Evolutionary conservation across 164 flowering plant species (phyloP).

Genomic region (Aristolochia californica): DNA sequence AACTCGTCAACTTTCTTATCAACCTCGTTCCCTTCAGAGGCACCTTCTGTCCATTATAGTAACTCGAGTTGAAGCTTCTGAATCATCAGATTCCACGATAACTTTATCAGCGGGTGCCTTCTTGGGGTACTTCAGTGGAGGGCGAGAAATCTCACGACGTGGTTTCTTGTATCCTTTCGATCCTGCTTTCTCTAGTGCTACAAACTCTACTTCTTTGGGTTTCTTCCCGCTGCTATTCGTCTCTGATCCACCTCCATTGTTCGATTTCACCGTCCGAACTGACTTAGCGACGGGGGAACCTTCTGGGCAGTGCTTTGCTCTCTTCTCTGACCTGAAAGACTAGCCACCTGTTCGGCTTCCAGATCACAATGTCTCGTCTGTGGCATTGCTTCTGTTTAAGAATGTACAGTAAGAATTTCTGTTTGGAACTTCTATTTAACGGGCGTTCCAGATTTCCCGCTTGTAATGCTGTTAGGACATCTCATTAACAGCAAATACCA

Average conservation of each 20-base stretch:
- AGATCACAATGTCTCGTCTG: no score
- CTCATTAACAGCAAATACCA: no score
- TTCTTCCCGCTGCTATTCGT: constrained; percentile 6
- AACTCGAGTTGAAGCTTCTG: constrained; percentile 15
- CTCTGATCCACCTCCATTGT: constrained; percentile 8
- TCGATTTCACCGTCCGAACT: constrained; percentile 41
- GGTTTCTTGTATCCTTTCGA: no score
- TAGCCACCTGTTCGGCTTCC: no score
- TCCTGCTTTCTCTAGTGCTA: neutral
- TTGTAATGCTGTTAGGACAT: no score
- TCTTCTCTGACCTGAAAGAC: constrained; percentile 12
- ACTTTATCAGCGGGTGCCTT: constrained; percentile 19
- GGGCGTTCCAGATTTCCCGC: no score
- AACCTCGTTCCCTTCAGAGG: constrained; percentile 36
- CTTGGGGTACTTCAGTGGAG: constrained; percentile 3
- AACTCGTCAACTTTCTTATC: constrained; percentile 92
- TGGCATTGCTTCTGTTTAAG: no score
- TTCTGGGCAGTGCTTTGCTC: constrained; percentile 10
- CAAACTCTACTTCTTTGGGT: constrained; percentile 14
- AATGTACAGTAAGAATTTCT: no score
- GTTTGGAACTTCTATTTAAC: no score
- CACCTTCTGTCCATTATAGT: constrained; percentile 21
- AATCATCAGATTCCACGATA: constrained; percentile 25
- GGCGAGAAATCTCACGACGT: constrained; percentile 6
- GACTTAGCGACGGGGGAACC: constrained; percentile 34